A percentile compares a stretch with the other conserved stretches of the same genome.
These are phyloP conservation scores for Pelargonium australe DNA, from an alignment of 441 rosid genomes.

Conservation along the genomic window DNA sequence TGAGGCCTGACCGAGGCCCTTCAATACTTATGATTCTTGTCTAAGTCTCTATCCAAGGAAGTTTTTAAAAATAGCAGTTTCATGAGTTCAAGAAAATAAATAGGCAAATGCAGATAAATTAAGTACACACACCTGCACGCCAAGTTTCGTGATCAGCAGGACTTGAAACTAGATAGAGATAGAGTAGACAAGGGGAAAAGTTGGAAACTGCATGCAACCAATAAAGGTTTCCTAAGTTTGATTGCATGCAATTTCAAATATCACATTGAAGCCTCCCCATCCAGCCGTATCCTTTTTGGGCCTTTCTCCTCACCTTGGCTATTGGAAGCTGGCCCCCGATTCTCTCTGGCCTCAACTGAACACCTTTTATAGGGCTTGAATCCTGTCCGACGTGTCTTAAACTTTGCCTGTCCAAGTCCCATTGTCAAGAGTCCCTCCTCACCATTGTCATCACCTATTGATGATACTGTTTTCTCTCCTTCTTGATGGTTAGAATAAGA, in stretches of 20 bases:
- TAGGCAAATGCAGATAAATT: slow-evolving; percentile 25
- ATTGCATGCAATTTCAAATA: slow-evolving; percentile 30
- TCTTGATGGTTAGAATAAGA: slow-evolving; percentile 28
- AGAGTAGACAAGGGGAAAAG: slow-evolving; percentile 22
- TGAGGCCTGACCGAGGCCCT: slow-evolving; percentile 5
- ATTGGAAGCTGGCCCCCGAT: slow-evolving; percentile 31
- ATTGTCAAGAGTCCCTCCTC: slow-evolving; percentile 43
- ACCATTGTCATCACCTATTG: slow-evolving; percentile 22
- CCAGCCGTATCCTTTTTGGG: slow-evolving; percentile 77
- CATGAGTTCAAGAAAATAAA: slow-evolving; percentile 25
- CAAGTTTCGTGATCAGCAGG: slow-evolving; percentile 39
- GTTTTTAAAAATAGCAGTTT: slow-evolving; percentile 21
- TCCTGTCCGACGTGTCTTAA: slow-evolving; percentile 61
- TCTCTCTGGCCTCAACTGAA: slow-evolving; percentile 72
- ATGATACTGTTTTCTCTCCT: slow-evolving; percentile 33
- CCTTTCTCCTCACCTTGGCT: slow-evolving; percentile 60
- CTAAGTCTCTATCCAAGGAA: slow-evolving; percentile 15
- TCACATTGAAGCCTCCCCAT: slow-evolving; percentile 55
- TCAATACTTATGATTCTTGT: slow-evolving; percentile 26
- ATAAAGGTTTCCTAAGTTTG: slow-evolving; percentile 28
- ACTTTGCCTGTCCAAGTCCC: slow-evolving; percentile 51
- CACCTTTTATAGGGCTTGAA: slow-evolving; percentile 96
- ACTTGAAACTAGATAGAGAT: slow-evolving; percentile 27
- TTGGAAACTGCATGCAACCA: slow-evolving; percentile 28
- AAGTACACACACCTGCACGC: slow-evolving; percentile 39